Base-by-base conservation (phyloP, 2,329 filamentous ascomycete species). In the Akanthomyces uredinophilus region DNA sequence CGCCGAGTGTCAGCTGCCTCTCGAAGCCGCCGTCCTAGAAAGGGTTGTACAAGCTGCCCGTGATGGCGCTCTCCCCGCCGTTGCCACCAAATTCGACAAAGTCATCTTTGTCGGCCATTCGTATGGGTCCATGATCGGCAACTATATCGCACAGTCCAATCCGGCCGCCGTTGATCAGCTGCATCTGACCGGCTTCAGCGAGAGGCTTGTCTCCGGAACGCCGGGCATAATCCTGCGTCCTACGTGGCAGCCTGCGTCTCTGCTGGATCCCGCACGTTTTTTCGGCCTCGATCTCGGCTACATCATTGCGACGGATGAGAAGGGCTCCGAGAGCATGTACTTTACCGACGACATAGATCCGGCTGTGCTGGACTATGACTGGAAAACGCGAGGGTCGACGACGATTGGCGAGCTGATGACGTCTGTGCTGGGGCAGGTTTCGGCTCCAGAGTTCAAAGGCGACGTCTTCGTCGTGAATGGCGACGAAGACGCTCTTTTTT, bases 91-190 rank as follows among this genome's bases (percentile, higher is more conserved):
- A 22, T 55, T 49, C 51, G 24, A 56, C 14, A 54, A 49, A 22
- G 43, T 61, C 60, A 61, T 56, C 27, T 61, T 43, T 44, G 60
- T 61, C 22, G 60, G 60, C 13, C 60, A 61, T 44, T 61, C 60
- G 5, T 61, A 61, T 16, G 60, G 60, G 16, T 61, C 60, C 20
- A 14, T 56, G 14, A 44, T 61, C 10, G 60, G 60, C 4, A 49
- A 50, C 43, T 41, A 22, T 16, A 24, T 56, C 20, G 51, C 51
- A 8, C n/a, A n/a, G 1, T 39, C 29, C 10, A 41, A 61, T 22
- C 60, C 60, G 3, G 18, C 53, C 16, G 35, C 20, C 4, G 14
- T 56, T 24, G 41, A 49, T n/a, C 51, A 47, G 32, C 4, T 50
- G 4, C 51, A 41, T 22, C 51, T 61, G 43, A 55, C 60, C 3